Base-by-base conservation (phyloP, 2,329 filamentous ascomycete genomes). In the Curvularia hawaiiensis region DNA sequence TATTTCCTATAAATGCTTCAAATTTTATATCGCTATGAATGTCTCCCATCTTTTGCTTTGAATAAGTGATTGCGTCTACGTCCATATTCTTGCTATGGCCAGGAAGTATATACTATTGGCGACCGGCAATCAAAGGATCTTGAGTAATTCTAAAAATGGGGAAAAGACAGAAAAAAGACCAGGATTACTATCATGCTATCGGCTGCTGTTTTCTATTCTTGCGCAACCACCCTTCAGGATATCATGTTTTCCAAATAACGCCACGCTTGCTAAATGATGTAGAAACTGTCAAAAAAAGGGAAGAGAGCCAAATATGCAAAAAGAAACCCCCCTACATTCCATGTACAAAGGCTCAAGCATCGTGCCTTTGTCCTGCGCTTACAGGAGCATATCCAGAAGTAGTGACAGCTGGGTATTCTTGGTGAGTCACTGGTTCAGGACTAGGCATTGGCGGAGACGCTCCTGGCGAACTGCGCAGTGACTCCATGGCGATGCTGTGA, bases 381-480 rank as follows among this genome's bases (percentile, higher is more conserved):
- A 70, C 62, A 16, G 60, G 53, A 14, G 51, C 62, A 41, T 51
- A 55, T 43, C 44, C 62, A 22, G 62, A 59, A 18, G 57, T 50
- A 4, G 53, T 58, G 28, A 44, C 39, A 18, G 30, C 49, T 49
- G 33, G 20, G 43, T 43, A 50, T 9, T 24, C 41, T 28, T 60
- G 56, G 10, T 52, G 52, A n/a, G 40, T 44, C 7, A 39, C 26
- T 11, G 51, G 58, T 16, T 63, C 51, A 4, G 66, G 47, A n/a
- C 45, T 53, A 1, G 16, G 26, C 26, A 33, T n/a, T 20, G 30
- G 44, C 4, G 44, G 28, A 26, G 28, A 31, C n/a, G 28, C 20
- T n/a, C 31, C 45, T 16, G 65, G 64, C 18, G 68, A 61, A 26
- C 52, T 69, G 50, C 60, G 61, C 10, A 70, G 47, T 4, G 67